Evolutionary conservation across 202 grass and related monocot genomes (phyloP), one percentile per base, ranked within the genome.

Genomic region (Brachypodium distachyon): DNA sequence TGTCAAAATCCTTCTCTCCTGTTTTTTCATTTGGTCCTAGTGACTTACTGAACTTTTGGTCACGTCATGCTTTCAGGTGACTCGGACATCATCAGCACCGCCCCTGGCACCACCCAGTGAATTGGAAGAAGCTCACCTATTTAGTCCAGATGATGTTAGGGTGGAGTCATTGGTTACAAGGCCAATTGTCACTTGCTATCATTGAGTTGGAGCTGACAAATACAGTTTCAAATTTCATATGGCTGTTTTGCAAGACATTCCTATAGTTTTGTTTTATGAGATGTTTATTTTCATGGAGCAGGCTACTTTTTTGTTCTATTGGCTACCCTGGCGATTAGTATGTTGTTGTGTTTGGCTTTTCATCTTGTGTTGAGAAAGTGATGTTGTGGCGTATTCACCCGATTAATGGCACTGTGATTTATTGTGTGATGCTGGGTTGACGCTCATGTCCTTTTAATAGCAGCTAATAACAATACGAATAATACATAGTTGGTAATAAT

Each of bases 71-170:
- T 75, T 75, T 41, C 78, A 92, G 95, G 95, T 76, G 95, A 98
- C 47, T 94, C 95, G 7, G 95, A 98, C 80, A 97, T 97, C 66
- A 92, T 97, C 66, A 90, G 63, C 40, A 77, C 76, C 31, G 53
- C 87, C 9, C 80, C 89, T 60, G 84, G 75, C 37, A 50, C 87
- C 26, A 4, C 7, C 17, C 95, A 94, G 82, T 97, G 77, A 91
- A 77, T n/a, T 67, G 67, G 44, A 40, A 46, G 22, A 33, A 16
- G n/a, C 38, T 66, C 76, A 16, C 76, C 70, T 49, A 12, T 67
- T 36, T 74, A 70, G 55, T 54, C 70, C 62, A 71, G 32, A 62
- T 19, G 53, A 53, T 74, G 17, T n/a, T 87, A 74, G 79, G 40
- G 69, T 47, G 52, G 69, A 70, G 69, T 69, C 37, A 19, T 70